These are phyloP conservation scores for Aureobasidium sp. DNA, from an alignment of 2,329 filamentous ascomycete species.

Conservation along the genomic window DNA sequence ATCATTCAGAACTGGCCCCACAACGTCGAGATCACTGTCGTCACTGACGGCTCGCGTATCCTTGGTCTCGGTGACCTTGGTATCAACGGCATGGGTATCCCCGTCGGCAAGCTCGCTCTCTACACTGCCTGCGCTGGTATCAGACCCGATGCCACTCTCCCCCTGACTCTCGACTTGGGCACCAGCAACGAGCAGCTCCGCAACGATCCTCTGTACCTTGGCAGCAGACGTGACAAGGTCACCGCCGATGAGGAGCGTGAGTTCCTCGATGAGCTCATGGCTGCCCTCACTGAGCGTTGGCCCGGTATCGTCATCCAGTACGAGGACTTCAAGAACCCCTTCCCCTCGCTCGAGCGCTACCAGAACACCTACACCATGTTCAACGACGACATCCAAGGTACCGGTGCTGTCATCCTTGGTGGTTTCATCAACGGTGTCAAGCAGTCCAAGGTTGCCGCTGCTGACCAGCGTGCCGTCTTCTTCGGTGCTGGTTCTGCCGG, in stretches of 20 bases:
- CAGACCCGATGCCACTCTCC: constrained; percentile 63
- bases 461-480: constrained; percentile 92
- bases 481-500: constrained; percentile 92
- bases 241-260: constrained; percentile 71
- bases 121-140: constrained; percentile 96
- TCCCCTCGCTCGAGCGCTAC: constrained; percentile 87
- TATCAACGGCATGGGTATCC: constrained; percentile 96
- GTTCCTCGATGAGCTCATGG: constrained; percentile 98
- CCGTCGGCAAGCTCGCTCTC: constrained; percentile 89
- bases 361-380: constrained; percentile 87
- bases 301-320: constrained; percentile 78
- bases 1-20: constrained; percentile 94
- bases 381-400: constrained; percentile 88
- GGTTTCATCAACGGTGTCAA: constrained; percentile 73
- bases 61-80: constrained; percentile 90
- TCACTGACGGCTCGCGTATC: constrained; percentile 92
- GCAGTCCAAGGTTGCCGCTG: constrained; percentile 73
- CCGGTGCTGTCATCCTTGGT: constrained; percentile 86
- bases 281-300: constrained; percentile 72
- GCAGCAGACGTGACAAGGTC: constrained; percentile 76
- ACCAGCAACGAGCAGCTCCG: constrained; percentile 56
- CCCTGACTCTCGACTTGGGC: constrained; percentile 56
- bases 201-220: constrained; percentile 86
- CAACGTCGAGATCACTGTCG: constrained; percentile 89
- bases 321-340: constrained; percentile 96